Evolutionary conservation across 2,329 filamentous ascomycete genomes (phyloP).

Genomic region (Fusarium verrucosum): DNA sequence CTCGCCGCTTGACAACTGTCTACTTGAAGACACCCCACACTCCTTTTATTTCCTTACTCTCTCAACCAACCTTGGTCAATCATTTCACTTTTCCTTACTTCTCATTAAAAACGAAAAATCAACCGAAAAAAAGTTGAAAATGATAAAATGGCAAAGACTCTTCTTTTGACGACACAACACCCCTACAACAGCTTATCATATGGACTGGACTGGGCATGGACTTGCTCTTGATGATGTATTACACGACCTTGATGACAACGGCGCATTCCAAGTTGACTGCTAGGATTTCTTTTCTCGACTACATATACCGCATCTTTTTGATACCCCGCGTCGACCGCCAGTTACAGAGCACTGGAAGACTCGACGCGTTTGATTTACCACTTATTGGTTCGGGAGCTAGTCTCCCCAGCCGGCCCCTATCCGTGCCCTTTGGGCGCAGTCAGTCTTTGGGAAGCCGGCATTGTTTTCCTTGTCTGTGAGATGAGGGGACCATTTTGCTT

Average conservation of each 20-base stretch:
- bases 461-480: constrained; percentile 25
- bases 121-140: constrained; percentile 37
- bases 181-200: constrained; percentile 3
- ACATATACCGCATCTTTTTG: constrained; percentile 46
- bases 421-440: constrained; percentile 19
- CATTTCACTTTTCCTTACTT: constrained; percentile 46
- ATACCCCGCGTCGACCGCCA: constrained; percentile 45
- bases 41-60: constrained; percentile 39
- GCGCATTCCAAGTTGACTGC: constrained; percentile 37
- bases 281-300: constrained; percentile 44
- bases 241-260: constrained; percentile 42
- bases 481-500: constrained; percentile 29
- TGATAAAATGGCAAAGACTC: constrained; percentile 31
- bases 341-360: constrained; percentile 36
- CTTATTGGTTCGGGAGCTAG: constrained; percentile 35
- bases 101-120: constrained; percentile 19
- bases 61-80: constrained; percentile 48
- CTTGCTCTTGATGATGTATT: constrained; percentile 40
- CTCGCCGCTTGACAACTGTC: constrained; percentile 14
- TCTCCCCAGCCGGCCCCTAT: constrained; percentile 25
- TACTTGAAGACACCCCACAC: constrained; percentile 24
- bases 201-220: neutral
- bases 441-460: constrained; percentile 34
- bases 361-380: constrained; percentile 36
- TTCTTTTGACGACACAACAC: constrained; percentile 26